A percentile compares a stretch with the other conserved stretches of the same genome.
Conservation (phyloP, 169 alveolate species). For the Babesia bigemina region DNA sequence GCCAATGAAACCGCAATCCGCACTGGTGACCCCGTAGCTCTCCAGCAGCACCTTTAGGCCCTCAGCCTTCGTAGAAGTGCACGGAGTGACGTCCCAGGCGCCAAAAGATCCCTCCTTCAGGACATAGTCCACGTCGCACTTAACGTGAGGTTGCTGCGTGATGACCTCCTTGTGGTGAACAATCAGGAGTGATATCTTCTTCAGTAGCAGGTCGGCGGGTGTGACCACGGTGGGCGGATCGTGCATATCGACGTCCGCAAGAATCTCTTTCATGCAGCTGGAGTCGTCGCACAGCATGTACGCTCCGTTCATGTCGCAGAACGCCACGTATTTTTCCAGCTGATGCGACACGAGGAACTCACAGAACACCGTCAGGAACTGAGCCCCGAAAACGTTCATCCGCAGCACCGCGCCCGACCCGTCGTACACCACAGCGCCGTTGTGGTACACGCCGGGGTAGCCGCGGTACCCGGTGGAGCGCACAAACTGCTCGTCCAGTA, state of each 20-base stretch:
- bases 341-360: conserved; percentile 13
- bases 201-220: conserved; percentile 12
- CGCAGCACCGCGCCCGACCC: conserved; percentile 34
- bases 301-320: conserved; percentile 34
- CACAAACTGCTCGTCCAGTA: conserved; percentile 40
- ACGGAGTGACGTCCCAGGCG: conserved; percentile 47
- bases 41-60: conserved; percentile 47
- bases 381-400: conserved; percentile 13
- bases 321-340: conserved; percentile 13
- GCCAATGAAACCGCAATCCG: conserved; percentile 57
- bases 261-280: neutral
- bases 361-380: conserved; percentile 19
- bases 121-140: conserved; percentile 10
- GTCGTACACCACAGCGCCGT: conserved; percentile 63
- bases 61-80: conserved; percentile 40
- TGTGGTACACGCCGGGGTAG: conserved; percentile 65
- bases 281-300: conserved; percentile 34
- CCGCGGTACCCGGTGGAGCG: conserved; percentile 54
- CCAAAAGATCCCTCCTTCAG: conserved; percentile 37
- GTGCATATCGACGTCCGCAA: conserved; percentile 15
- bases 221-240: conserved; percentile 33
- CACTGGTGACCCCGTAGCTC: conserved; percentile 9
- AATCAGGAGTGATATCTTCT: conserved; percentile 40
- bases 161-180: neutral
- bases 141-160: conserved; percentile 9